These are phyloP conservation scores for Tylopilus sp. DNA, from an alignment of 768 basidiomycete genomes.

Conservation along the genomic window DNA sequence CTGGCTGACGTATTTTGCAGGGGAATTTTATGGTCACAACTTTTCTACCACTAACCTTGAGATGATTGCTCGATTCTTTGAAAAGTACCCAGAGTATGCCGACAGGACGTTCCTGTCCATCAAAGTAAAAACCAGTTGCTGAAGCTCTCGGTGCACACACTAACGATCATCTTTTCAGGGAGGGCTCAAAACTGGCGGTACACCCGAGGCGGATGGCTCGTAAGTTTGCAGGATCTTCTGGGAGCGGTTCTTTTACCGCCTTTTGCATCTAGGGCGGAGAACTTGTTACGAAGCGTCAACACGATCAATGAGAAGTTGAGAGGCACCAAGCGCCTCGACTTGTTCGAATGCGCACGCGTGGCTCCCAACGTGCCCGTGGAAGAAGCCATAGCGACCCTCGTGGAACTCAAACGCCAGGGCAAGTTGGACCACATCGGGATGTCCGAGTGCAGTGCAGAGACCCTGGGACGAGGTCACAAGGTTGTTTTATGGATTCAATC, in stretches of 20 bases:
- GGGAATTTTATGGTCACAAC: constrained; percentile 56
- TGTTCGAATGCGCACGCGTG: constrained; percentile 52
- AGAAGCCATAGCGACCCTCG: constrained; percentile 41
- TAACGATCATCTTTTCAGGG: constrained; percentile 10
- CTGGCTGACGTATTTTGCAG: too few species aligned
- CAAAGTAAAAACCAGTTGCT: constrained; percentile 18
- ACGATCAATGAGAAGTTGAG: constrained; percentile 44
- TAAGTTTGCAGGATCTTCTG: too few species aligned
- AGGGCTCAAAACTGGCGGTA: not conserved
- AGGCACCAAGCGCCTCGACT: constrained; percentile 53
- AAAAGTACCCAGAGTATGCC: constrained; percentile 34
- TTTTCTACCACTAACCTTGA: constrained; percentile 43
- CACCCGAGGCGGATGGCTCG: constrained; percentile 27
- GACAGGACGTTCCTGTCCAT: constrained; percentile 37
- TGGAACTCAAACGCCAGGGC: constrained; percentile 30
- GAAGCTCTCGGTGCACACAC: too few species aligned
- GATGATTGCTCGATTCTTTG: constrained; percentile 48
- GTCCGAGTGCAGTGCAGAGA: constrained; percentile 49
- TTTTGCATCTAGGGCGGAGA: constrained; percentile 34
- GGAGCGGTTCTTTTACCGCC: too few species aligned
- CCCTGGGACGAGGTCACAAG: constrained; percentile 40
- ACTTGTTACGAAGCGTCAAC: constrained; percentile 44
- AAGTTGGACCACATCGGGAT: constrained; percentile 54
- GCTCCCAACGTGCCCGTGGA: constrained; percentile 45
- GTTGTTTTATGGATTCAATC: too few species aligned